Evolutionary conservation across 1,284 basidiomycete species (phyloP).

Genomic region (Marasmius fiardii): DNA sequence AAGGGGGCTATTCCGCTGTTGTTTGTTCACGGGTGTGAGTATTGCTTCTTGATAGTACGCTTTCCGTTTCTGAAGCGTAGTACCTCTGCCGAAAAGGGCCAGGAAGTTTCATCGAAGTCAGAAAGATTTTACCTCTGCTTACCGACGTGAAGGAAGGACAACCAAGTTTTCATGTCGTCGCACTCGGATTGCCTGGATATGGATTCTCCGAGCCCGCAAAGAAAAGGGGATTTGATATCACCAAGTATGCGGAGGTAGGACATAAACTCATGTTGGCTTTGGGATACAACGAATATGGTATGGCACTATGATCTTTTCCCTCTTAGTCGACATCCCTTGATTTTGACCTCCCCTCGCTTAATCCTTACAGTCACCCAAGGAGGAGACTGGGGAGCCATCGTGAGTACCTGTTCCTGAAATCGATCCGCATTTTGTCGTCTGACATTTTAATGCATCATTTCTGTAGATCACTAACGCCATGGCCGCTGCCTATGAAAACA

Average conservation of each 20-base stretch:
- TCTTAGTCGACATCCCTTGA: not conserved
- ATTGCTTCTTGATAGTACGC: not conserved
- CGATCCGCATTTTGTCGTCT: too few species aligned
- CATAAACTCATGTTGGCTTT: slow-evolving; percentile 45
- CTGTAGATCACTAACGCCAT: slow-evolving; percentile 28
- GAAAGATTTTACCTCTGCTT: slow-evolving; percentile 50
- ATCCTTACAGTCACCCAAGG: slow-evolving; percentile 46
- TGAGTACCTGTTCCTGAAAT: slow-evolving; percentile 19
- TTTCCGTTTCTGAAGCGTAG: not conserved
- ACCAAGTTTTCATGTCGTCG: slow-evolving; percentile 48
- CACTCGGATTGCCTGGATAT: slow-evolving; percentile 45
- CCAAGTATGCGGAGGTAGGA: slow-evolving; percentile 35
- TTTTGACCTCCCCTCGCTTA: not conserved
- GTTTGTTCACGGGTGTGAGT: slow-evolving; percentile 52
- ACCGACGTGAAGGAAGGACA: slow-evolving; percentile 23
- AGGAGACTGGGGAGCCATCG: slow-evolving; percentile 44
- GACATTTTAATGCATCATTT: not conserved
- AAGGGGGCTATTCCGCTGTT: slow-evolving; percentile 44
- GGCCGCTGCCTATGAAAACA: slow-evolving; percentile 36
- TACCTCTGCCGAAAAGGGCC: slow-evolving; percentile 50
- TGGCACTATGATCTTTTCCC: not conserved
- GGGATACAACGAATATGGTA: slow-evolving; percentile 42
- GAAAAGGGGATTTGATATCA: slow-evolving; percentile 25
- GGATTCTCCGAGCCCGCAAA: slow-evolving; percentile 45
- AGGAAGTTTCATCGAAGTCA: too few species aligned